Evolutionary conservation across 73 alveolate species (phyloP).

Genomic region (Paramecium tetraurelia): DNA sequence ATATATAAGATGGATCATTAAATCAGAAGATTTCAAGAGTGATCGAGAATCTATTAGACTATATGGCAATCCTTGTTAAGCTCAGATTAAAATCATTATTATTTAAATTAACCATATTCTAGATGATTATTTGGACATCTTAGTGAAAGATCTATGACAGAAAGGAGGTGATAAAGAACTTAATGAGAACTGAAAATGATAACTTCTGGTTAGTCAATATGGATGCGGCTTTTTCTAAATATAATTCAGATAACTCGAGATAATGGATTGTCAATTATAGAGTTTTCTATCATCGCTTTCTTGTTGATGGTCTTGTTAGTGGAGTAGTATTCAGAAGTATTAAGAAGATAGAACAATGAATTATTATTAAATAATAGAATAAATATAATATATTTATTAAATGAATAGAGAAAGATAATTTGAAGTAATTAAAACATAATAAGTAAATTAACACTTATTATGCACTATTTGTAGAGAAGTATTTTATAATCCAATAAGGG

Average conservation of each 20-base stretch:
- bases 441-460: not conserved
- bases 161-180: not conserved
- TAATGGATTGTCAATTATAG: not conserved
- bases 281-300: slow-evolving; percentile 19
- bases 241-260: not conserved
- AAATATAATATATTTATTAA: not conserved
- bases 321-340: not conserved
- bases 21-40: slow-evolving; percentile 72
- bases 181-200: not conserved
- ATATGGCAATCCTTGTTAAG: no score
- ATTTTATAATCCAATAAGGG: not conserved
- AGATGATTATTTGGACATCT: not conserved
- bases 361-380: not conserved
- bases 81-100: not conserved
- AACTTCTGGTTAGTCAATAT: not conserved
- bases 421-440: not conserved
- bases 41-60: not conserved
- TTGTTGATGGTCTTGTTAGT: not conserved
- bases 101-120: not conserved
- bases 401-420: not conserved
- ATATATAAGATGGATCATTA: slow-evolving; percentile 61
- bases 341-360: not conserved
- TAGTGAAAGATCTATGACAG: not conserved
- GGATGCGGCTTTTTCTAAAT: not conserved
- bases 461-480: not conserved